Conservation (phyloP, 495 filamentous ascomycete genomes). For the Xylaria flabelliformis region DNA sequence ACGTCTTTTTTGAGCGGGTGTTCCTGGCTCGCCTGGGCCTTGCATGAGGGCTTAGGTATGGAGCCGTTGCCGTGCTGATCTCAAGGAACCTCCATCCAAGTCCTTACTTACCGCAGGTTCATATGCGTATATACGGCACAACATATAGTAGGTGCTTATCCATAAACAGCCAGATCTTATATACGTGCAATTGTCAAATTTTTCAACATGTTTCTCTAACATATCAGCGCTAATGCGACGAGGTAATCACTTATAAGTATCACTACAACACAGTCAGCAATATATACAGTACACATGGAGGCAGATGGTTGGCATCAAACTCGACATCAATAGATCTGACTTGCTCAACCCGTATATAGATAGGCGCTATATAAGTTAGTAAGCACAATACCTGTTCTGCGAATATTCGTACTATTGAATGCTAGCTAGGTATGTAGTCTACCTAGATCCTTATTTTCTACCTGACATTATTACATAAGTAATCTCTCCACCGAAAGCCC, state of each 20-base stretch:
- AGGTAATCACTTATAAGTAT: not conserved
- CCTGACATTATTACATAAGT: not conserved
- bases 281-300: not conserved
- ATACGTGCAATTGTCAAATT: not conserved
- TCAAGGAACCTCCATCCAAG: not conserved
- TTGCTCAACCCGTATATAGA: no score
- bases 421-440: no score
- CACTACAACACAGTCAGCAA: not conserved
- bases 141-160: not conserved
- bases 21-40: conserved; percentile 19
- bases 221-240: not conserved
- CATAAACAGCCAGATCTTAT: not conserved
- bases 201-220: not conserved
- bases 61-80: conserved; percentile 18
- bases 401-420: not conserved
- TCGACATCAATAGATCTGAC: not conserved
- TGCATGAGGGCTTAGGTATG: conserved; percentile 14
- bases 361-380: not conserved
- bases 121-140: not conserved
- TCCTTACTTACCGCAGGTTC: not conserved
- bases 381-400: not conserved
- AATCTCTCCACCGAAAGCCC: not conserved
- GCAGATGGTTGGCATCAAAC: not conserved
- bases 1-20: not conserved
- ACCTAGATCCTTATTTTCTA: not conserved